Conservation (phyloP, 139 green algal genomes). For the Tetradesmus obliquus region DNA sequence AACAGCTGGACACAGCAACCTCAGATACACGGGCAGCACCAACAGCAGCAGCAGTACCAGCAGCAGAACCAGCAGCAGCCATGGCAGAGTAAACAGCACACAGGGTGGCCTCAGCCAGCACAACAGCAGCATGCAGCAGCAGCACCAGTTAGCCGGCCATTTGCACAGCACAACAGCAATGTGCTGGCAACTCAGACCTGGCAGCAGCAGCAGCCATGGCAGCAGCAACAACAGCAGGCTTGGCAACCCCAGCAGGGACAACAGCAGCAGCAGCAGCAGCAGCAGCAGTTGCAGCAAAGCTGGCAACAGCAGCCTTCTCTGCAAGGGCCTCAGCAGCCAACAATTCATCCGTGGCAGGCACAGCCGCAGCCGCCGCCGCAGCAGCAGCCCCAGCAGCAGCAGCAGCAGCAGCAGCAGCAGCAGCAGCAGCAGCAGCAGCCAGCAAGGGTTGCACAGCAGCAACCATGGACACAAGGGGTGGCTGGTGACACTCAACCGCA, state of each 20-base stretch:
- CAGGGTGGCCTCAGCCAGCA: not conserved
- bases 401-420: constrained; percentile 17
- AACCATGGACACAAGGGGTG: not conserved
- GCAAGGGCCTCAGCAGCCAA: not conserved
- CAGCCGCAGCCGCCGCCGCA: constrained; percentile 2
- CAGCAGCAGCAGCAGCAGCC: constrained; percentile 28
- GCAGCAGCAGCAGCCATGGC: not conserved
- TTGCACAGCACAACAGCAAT: not conserved
- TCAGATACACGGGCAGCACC: constrained; percentile 17
- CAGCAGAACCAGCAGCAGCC: constrained; percentile 5
- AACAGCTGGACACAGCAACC: not conserved
- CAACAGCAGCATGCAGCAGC: not conserved
- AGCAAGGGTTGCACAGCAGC: not conserved
- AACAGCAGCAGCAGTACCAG: constrained; percentile 23
- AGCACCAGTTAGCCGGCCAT: not conserved
- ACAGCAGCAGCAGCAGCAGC: not conserved
- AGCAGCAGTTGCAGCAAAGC: not conserved
- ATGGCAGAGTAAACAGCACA: constrained; percentile 32
- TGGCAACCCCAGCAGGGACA: not conserved
- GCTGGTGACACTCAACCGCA: not conserved
- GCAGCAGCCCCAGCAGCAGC: not conserved
- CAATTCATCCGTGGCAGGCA: constrained; percentile 6
- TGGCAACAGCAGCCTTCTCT: not conserved
- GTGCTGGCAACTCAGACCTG: not conserved
- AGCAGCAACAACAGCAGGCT: not conserved